phyloP scores from a whole-genome alignment of 2,329 filamentous ascomycete species.

The Fusarium sp. region DNA sequence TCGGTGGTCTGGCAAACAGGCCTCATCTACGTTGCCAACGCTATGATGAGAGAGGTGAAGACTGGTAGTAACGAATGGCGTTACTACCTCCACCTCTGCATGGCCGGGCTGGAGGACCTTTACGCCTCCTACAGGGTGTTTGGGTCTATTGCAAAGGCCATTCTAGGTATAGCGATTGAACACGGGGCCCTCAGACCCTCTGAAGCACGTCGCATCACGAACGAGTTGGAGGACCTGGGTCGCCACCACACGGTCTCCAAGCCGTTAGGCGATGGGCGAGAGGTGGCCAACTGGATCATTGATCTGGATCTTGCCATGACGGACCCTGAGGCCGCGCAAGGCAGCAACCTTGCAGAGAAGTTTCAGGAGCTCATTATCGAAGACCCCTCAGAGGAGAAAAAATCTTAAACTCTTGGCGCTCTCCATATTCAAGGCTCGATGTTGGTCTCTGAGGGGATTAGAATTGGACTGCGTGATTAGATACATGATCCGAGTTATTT shows the following conservation, averaged over 20 bases:
- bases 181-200: not conserved
- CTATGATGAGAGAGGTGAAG: constrained; percentile 44
- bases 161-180: not conserved
- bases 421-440: not conserved
- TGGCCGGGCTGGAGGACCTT: constrained; percentile 49
- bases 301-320: constrained; percentile 4
- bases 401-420: not conserved
- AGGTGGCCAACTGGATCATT: not conserved
- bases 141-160: not conserved
- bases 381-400: not conserved
- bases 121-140: constrained; percentile 2
- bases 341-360: not conserved
- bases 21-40: constrained; percentile 52
- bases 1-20: constrained; percentile 54
- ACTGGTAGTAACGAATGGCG: constrained; percentile 46
- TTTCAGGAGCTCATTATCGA: not conserved
- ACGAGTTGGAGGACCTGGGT: not conserved
- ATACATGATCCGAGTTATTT: not conserved
- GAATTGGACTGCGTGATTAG: not conserved
- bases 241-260: not conserved
- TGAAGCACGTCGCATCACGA: not conserved
- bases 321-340: not conserved
- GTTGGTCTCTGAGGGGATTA: not conserved
- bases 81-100: constrained; percentile 49
- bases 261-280: not conserved